These are phyloP conservation scores for Lasiosphaeriaceae sp. DNA, from an alignment of 495 filamentous ascomycete genomes.

Conservation along the genomic window DNA sequence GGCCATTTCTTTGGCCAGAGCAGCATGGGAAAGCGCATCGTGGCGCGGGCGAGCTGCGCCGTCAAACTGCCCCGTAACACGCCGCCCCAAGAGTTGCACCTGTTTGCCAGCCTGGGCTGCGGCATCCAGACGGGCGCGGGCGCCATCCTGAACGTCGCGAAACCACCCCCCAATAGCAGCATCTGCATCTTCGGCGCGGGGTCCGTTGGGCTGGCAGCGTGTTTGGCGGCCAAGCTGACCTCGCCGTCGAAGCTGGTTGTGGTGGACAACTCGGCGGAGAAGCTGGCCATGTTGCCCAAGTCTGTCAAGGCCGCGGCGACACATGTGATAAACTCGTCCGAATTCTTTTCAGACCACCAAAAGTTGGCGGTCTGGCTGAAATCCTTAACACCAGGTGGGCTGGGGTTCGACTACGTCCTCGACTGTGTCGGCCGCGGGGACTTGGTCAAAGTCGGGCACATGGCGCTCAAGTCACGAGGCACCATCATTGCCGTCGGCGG, in stretches of 20 bases:
- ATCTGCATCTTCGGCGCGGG: conserved; percentile 14
- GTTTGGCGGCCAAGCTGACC: conserved; percentile 8
- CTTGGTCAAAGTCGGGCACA: conserved; percentile 9
- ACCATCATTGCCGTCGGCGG: conserved; percentile 11
- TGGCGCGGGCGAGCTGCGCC: conserved; percentile 9
- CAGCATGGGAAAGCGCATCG: conserved; percentile 6
- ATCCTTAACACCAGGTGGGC: conserved; percentile 2
- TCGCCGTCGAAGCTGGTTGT: conserved; percentile 8
- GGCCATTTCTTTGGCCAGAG: conserved; percentile 15
- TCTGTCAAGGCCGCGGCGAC: neutral
- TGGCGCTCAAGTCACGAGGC: conserved; percentile 7
- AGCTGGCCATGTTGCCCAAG: conserved; percentile 10
- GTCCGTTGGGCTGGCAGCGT: conserved; percentile 12
- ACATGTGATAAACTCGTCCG: conserved; percentile 1
- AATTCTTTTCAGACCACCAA: neutral
- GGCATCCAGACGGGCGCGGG: conserved; percentile 16
- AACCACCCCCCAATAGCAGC: neutral
- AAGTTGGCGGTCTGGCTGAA: conserved; percentile 11
- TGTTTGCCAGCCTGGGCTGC: conserved; percentile 13
- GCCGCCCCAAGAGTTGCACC: conserved; percentile 3
- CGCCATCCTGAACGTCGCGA: conserved; percentile 9
- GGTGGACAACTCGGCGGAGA: conserved; percentile 10
- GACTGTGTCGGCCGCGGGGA: conserved; percentile 15
- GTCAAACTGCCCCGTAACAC: conserved; percentile 1
- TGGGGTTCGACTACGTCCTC: conserved; percentile 11